Evolutionary conservation across 2,329 filamentous ascomycete genomes (phyloP).

Genomic region (Madurella mycetomatis): DNA sequence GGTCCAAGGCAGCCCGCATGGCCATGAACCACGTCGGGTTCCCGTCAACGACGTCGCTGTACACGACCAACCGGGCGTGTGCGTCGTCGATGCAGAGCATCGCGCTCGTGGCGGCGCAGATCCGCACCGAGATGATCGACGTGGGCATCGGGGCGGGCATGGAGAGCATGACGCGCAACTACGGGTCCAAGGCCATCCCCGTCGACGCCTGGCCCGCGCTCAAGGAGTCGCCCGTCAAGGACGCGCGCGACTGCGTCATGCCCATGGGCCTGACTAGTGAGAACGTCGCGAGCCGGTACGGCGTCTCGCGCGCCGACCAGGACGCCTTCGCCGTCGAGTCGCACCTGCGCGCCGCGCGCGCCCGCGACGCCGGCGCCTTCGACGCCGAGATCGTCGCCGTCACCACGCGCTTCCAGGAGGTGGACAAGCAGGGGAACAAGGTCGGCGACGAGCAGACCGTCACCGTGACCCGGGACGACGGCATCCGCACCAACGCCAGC

Average conservation of each 20-base stretch:
- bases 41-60: conserved; percentile 66
- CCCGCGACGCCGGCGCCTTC: conserved; percentile 66
- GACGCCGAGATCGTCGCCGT: conserved; percentile 77
- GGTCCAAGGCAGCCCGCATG: conserved; percentile 87
- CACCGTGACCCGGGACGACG: conserved; percentile 74
- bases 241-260: conserved; percentile 86
- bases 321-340: conserved; percentile 75
- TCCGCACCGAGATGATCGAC: conserved; percentile 68
- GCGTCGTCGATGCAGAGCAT: conserved; percentile 74
- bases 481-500: conserved; percentile 65
- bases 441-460: conserved; percentile 55
- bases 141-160: conserved; percentile 81
- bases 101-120: conserved; percentile 67
- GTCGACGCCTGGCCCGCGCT: conserved; percentile 74
- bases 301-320: conserved; percentile 69
- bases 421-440: conserved; percentile 56
- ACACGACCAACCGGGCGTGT: conserved; percentile 87
- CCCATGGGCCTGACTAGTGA: conserved; percentile 88
- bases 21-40: conserved; percentile 81
- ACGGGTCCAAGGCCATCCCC: conserved; percentile 79
- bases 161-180: conserved; percentile 96
- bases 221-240: conserved; percentile 56
- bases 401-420: conserved; percentile 61
- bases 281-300: conserved; percentile 78
- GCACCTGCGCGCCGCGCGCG: conserved; percentile 68